These are phyloP conservation scores for Annulohypoxylon bovei DNA, from an alignment of 495 filamentous ascomycete genomes.

Conservation along the genomic window DNA sequence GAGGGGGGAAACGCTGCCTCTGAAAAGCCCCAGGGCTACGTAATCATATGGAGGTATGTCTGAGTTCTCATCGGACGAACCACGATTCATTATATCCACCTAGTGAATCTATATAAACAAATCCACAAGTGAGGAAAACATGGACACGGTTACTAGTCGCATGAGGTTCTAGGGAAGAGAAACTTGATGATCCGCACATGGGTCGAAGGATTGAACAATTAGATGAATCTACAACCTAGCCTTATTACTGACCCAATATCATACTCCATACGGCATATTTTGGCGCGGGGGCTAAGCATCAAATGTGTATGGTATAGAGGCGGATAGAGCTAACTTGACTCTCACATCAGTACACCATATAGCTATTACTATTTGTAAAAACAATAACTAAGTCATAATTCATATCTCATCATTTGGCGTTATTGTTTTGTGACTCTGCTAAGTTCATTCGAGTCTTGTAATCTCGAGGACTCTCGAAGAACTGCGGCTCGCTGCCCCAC, in stretches of 20 bases:
- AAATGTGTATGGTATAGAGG: neutral
- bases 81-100: neutral
- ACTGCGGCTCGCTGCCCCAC: slow-evolving; percentile 69
- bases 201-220: neutral
- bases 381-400: slow-evolving; percentile 4
- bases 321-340: neutral
- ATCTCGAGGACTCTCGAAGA: slow-evolving; percentile 81
- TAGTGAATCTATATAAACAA: neutral
- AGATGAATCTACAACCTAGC: neutral
- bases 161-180: neutral
- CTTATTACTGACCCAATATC: neutral
- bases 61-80: neutral
- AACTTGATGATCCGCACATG: slow-evolving; percentile 21
- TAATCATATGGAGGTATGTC: neutral
- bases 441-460: slow-evolving; percentile 77
- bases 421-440: slow-evolving; percentile 44
- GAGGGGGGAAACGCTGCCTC: no score
- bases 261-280: neutral
- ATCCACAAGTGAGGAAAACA: neutral
- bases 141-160: neutral
- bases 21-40: neutral
- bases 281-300: neutral
- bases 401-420: slow-evolving; percentile 35
- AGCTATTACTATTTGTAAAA: neutral
- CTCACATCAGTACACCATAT: neutral